Conservation (phyloP, 2,329 filamentous ascomycete genomes). For the Cladosporium sp. region DNA sequence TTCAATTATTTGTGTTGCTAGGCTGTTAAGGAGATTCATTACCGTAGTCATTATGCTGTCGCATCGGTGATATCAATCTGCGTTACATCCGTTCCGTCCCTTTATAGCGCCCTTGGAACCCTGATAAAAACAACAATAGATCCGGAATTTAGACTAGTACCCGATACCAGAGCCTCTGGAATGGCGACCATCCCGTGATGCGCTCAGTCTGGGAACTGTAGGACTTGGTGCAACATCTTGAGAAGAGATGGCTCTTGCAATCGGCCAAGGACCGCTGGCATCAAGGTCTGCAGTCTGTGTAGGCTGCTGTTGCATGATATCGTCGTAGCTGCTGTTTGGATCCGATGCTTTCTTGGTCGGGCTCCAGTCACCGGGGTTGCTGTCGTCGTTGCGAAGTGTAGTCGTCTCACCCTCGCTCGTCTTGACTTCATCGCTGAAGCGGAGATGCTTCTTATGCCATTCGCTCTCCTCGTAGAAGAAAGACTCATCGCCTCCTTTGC, state of each 20-base stretch:
- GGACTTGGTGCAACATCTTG: conserved; percentile 3
- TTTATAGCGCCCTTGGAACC: too few relatives aligned
- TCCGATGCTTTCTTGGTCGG: neutral
- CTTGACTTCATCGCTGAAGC: conserved; percentile 24
- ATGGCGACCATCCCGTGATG: neutral
- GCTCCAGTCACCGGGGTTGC: conserved; percentile 18
- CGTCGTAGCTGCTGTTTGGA: neutral
- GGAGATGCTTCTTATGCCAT: conserved; percentile 29
- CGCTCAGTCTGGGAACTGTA: neutral
- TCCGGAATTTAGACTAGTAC: neutral
- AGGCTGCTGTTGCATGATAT: neutral
- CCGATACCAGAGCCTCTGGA: neutral
- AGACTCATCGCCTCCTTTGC: conserved; percentile 49
- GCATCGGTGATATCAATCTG: neutral
- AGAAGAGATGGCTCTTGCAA: neutral
- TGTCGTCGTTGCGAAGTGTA: conserved; percentile 12
- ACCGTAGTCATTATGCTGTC: neutral
- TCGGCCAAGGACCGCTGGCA: conserved; percentile 6
- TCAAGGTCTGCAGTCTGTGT: neutral
- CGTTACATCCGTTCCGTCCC: too few relatives aligned
- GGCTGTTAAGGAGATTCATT: neutral
- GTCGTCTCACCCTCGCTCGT: conserved; percentile 21
- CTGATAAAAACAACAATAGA: too few relatives aligned
- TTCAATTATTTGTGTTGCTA: neutral
- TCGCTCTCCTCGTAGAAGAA: conserved; percentile 40